phyloP scores from a whole-genome alignment of 2,329 filamentous ascomycete species.

The Sclerotinia spermophila region DNA sequence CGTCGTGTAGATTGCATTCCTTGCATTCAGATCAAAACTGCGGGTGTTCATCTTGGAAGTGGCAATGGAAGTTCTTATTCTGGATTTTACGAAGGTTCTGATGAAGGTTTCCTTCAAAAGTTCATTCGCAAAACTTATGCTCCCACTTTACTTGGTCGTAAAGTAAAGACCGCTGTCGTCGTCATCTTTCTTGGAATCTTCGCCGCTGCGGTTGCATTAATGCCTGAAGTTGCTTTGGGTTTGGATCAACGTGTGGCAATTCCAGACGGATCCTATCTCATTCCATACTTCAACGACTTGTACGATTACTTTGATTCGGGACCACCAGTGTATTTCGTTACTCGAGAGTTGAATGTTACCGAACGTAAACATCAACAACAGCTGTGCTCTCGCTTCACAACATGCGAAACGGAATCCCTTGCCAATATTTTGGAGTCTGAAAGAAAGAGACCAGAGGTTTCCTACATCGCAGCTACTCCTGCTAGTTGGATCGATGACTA shows the following conservation, averaged over 20 bases:
- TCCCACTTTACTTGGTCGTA: constrained; percentile 73
- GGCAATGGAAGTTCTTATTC: constrained; percentile 53
- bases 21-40: constrained; percentile 76
- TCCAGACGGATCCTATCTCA: constrained; percentile 89
- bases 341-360: constrained; percentile 75
- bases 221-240: constrained; percentile 81
- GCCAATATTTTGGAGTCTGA: constrained; percentile 92
- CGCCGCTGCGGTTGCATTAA: constrained; percentile 75
- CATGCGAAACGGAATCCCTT: constrained; percentile 78
- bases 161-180: constrained; percentile 72
- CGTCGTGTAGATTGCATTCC: constrained; percentile 89
- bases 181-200: constrained; percentile 84
- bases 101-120: constrained; percentile 77
- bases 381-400: constrained; percentile 85
- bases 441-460: constrained; percentile 81
- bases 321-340: constrained; percentile 95
- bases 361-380: constrained; percentile 73
- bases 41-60: constrained; percentile 61
- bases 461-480: constrained; percentile 81
- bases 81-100: constrained; percentile 52
- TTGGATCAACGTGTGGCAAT: constrained; percentile 94
- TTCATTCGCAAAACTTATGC: constrained; percentile 93
- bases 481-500: constrained; percentile 98
- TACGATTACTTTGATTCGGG: constrained; percentile 89
- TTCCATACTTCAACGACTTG: constrained; percentile 93